Percentiles rank a stretch among this genome's conserved stretches.
phyloP scores from a whole-genome alignment of 208 protist genomes.

The Leishmania lainsoni region DNA sequence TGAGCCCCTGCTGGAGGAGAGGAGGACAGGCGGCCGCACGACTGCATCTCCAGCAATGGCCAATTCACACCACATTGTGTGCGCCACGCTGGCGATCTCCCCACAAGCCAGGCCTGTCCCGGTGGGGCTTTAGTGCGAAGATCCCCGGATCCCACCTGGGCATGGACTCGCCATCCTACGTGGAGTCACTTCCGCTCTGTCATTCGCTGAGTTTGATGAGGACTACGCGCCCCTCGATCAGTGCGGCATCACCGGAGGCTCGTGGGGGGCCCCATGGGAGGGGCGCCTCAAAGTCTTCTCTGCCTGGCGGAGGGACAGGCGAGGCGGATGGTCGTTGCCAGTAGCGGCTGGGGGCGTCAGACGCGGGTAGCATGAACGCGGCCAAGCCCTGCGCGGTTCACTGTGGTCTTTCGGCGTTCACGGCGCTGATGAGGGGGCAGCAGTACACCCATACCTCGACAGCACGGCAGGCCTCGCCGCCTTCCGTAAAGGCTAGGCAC shows the following conservation, averaged over 20 bases:
- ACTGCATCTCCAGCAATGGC: background rate
- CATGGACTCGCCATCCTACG: background rate
- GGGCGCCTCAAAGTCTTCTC: background rate
- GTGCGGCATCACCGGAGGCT: background rate
- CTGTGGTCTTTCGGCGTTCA: too few relatives aligned
- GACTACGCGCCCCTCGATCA: background rate
- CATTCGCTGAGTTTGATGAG: background rate
- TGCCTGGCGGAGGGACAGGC: background rate
- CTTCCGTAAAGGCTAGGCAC: too few relatives aligned
- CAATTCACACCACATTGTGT: background rate
- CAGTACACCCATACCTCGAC: too few relatives aligned
- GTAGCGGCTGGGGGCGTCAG: too few relatives aligned
- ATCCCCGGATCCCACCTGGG: background rate
- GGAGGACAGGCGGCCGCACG: background rate
- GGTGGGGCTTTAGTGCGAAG: background rate
- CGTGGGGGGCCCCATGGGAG: background rate
- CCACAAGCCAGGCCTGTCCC: background rate
- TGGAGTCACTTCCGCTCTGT: background rate
- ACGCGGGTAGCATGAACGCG: too few relatives aligned
- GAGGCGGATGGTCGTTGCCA: too few relatives aligned
- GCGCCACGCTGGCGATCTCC: background rate
- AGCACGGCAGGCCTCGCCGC: too few relatives aligned
- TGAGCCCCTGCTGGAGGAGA: background rate
- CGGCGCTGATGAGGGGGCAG: too few relatives aligned
- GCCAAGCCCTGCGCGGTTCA: too few relatives aligned